A percentile compares a stretch with the other conserved stretches of the same genome.
Conservation (phyloP, 2,329 filamentous ascomycete genomes). For the Dothideomycetidae sp. region DNA sequence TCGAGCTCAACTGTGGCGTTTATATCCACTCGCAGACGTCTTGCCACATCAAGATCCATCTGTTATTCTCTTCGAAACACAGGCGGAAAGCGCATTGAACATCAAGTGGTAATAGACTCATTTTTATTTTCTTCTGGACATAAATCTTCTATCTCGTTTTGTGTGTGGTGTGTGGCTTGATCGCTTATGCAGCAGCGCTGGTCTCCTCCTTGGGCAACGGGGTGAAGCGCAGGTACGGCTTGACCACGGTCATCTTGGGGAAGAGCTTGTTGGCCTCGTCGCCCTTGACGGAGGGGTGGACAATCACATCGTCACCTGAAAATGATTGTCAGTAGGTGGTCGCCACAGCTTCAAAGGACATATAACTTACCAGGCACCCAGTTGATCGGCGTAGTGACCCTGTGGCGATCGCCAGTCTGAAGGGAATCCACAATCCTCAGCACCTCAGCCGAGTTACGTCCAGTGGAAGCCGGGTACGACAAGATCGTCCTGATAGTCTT, state of each 20-base stretch:
- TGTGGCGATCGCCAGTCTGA: constrained; percentile 45
- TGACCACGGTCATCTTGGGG: constrained; percentile 46
- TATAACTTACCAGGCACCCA: constrained; percentile 41
- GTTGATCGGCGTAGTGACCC: constrained; percentile 48
- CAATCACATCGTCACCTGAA: constrained; percentile 42
- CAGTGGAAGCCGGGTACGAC: constrained; percentile 48
- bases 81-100: no score
- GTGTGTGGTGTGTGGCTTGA: no score
- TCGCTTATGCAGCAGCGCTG: constrained; percentile 28
- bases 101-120: no score
- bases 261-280: constrained; percentile 45
- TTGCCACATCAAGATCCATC: no score
- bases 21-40: no score
- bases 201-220: constrained; percentile 46
- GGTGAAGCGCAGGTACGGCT: constrained; percentile 48
- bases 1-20: no score
- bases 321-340: no score
- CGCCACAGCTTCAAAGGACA: not conserved
- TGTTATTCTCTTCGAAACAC: no score
- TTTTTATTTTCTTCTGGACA: no score
- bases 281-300: constrained; percentile 44
- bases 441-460: constrained; percentile 40
- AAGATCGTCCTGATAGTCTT: constrained; percentile 50
- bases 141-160: no score
- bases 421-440: constrained; percentile 38